Conservation (phyloP, 1,284 basidiomycete species). For the Ganoderma leucocontextum region DNA sequence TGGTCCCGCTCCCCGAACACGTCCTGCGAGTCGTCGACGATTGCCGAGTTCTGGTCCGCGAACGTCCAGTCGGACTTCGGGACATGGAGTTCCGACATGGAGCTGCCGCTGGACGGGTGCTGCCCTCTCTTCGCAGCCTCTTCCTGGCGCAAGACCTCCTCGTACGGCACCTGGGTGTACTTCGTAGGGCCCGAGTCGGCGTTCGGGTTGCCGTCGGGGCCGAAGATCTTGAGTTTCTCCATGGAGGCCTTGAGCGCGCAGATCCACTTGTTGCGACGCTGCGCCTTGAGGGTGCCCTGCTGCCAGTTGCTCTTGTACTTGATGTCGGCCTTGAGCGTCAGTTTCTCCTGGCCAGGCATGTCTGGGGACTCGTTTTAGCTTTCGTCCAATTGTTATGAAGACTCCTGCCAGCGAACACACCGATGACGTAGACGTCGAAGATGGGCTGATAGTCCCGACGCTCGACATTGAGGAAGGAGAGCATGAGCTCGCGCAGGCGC, state of each 20-base stretch:
- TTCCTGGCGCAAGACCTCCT: conserved; percentile 57
- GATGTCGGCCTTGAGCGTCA: conserved; percentile 85
- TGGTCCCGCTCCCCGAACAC: conserved; percentile 62
- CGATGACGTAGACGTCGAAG: conserved; percentile 76
- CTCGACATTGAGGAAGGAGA: conserved; percentile 78
- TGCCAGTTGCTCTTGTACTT: conserved; percentile 94
- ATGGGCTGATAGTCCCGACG: conserved; percentile 76
- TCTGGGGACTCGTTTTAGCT: conserved; percentile 52
- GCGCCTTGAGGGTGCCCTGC: conserved; percentile 78
- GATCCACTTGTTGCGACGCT: conserved; percentile 92
- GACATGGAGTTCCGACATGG: conserved; percentile 31
- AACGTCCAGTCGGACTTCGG: conserved; percentile 56
- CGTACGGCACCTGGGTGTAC: conserved; percentile 80
- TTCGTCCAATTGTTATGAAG: neutral
- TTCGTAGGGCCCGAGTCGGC: conserved; percentile 59
- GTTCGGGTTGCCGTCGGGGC: conserved; percentile 75
- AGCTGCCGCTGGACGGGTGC: conserved; percentile 14
- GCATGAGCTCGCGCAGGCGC: conserved; percentile 81
- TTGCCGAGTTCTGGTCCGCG: conserved; percentile 57
- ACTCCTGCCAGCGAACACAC: conserved; percentile 44
- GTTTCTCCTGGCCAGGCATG: conserved; percentile 84
- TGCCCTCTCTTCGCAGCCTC: conserved; percentile 41
- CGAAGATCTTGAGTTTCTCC: conserved; percentile 77
- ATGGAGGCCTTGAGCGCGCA: conserved; percentile 85
- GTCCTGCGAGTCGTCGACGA: conserved; percentile 58